phyloP scores from a whole-genome alignment of 1,139 yeast species.

The Suhomyces taliae region DNA sequence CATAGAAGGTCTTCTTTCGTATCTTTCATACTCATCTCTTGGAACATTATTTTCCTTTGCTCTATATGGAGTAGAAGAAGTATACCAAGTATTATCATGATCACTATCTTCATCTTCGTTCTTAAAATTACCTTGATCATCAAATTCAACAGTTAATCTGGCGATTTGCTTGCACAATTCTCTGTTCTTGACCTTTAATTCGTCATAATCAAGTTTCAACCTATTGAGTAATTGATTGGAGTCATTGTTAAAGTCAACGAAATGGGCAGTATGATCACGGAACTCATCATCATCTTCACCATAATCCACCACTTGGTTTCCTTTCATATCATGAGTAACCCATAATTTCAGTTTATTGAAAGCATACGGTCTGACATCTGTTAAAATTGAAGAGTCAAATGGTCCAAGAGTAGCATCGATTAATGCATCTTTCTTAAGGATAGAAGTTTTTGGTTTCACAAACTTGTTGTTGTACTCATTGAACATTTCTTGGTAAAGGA shows the following conservation, averaged over 20 bases:
- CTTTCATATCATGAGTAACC: slow-evolving; percentile 48
- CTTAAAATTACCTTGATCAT: slow-evolving; percentile 10
- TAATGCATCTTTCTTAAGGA: slow-evolving; percentile 58
- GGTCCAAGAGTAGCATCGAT: slow-evolving; percentile 60
- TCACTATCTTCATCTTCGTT: slow-evolving; percentile 11
- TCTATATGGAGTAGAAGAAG: slow-evolving; percentile 27
- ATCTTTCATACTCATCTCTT: neutral
- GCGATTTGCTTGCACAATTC: slow-evolving; percentile 14
- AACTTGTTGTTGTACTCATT: slow-evolving; percentile 64
- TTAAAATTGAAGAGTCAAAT: slow-evolving; percentile 30
- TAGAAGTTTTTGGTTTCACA: slow-evolving; percentile 60
- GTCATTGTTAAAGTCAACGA: slow-evolving; percentile 12
- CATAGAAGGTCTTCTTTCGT: slow-evolving; percentile 5
- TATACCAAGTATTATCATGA: slow-evolving; percentile 18
- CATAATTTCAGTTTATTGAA: slow-evolving; percentile 44
- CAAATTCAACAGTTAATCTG: slow-evolving; percentile 11
- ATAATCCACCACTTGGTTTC: slow-evolving; percentile 24
- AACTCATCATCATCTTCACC: slow-evolving; percentile 6
- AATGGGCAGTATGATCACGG: slow-evolving; percentile 2
- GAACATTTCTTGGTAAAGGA: slow-evolving; percentile 60
- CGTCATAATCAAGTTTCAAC: slow-evolving; percentile 15
- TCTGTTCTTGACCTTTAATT: slow-evolving; percentile 13
- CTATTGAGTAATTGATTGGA: slow-evolving; percentile 14
- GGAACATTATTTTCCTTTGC: slow-evolving; percentile 1
- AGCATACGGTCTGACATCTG: slow-evolving; percentile 29